These are phyloP conservation scores for Theobroma grandiflorum DNA, from an alignment of 441 rosid species.

Conservation along the genomic window DNA sequence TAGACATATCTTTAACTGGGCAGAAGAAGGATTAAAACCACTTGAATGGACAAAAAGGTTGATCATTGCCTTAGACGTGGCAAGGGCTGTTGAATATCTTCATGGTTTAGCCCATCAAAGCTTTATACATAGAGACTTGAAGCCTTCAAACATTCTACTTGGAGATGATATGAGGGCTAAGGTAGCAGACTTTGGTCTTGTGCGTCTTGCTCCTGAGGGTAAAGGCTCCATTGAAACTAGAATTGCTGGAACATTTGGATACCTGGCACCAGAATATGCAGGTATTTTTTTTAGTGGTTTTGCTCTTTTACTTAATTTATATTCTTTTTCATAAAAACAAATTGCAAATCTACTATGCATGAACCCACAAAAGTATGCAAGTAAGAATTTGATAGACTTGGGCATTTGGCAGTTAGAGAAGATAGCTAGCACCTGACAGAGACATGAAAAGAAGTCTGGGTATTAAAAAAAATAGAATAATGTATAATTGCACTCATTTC, in stretches of 20 bases:
- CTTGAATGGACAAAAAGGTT: constrained; percentile 69
- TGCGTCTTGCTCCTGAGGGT: constrained; percentile 76
- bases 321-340: background rate
- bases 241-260: constrained; percentile 80
- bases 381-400: background rate
- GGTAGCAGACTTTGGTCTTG: constrained; percentile 75
- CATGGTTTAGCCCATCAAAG: constrained; percentile 77
- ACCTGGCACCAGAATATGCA: constrained; percentile 78
- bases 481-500: background rate
- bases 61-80: constrained; percentile 73
- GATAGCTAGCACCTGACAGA: background rate
- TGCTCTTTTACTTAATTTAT: background rate
- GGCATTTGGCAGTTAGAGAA: background rate
- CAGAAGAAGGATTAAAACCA: constrained; percentile 60
- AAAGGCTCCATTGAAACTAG: constrained; percentile 72
- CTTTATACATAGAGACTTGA: constrained; percentile 71
- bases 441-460: background rate
- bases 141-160: constrained; percentile 74
- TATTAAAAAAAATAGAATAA: background rate
- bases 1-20: constrained; percentile 62
- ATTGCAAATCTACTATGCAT: constrained; percentile 2
- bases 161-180: constrained; percentile 79
- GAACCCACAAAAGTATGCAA: constrained; percentile 7
- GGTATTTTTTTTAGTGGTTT: constrained; percentile 40
- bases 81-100: constrained; percentile 77